Conservation (phyloP, 202 grass and related monocot species). For the Hordeum pubiflorum region DNA sequence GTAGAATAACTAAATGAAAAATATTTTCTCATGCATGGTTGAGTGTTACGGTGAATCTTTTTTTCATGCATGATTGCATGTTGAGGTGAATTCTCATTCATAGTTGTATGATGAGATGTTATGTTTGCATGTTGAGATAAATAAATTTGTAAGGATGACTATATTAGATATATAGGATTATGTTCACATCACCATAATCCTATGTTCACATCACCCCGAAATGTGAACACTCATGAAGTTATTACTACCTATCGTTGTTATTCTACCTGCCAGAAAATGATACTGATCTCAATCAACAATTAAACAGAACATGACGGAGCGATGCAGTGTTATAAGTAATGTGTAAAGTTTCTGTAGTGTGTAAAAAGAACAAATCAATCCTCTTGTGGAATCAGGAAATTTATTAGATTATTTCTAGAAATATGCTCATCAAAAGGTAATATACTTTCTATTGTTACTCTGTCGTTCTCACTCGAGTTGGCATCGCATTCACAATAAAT, state of each 20-base stretch:
- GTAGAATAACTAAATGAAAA: no score
- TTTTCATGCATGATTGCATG: no score
- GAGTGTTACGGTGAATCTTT: no score
- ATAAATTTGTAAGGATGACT: no score
- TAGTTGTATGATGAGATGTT: no score
- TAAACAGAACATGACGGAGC: background rate
- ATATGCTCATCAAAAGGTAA: background rate
- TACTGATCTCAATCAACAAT: background rate
- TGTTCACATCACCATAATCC: no score
- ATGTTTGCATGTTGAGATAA: no score
- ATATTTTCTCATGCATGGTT: no score
- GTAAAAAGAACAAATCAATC: background rate
- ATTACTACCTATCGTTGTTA: background rate
- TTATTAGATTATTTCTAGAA: background rate
- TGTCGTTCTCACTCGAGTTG: conserved; percentile 24
- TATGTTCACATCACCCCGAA: background rate
- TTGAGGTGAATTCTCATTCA: no score
- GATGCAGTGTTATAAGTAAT: background rate
- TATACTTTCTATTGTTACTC: background rate
- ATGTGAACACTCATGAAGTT: background rate
- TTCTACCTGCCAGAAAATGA: background rate
- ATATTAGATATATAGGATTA: no score
- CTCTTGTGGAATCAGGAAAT: background rate
- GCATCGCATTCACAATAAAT: conserved; percentile 30
- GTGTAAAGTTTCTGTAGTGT: no score